Conservation (phyloP, 2,329 filamentous ascomycete species). For the Harringtonia aguacate region DNA sequence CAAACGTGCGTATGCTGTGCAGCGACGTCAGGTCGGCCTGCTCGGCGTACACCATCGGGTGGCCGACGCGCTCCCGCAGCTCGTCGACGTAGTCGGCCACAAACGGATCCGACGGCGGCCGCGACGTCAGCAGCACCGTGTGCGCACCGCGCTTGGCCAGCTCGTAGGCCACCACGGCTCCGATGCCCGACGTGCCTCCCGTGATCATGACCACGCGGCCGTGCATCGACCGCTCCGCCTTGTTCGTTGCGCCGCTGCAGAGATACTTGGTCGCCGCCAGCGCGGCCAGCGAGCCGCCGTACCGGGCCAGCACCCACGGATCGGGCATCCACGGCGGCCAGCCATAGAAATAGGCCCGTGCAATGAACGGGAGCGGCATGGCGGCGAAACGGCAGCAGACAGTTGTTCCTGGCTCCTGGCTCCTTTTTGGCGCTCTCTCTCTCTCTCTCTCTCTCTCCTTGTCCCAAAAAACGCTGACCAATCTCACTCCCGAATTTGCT, state of each 20-base stretch:
- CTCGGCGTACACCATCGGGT: slow-evolving; percentile 88
- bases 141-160: slow-evolving; percentile 80
- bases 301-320: slow-evolving; percentile 30
- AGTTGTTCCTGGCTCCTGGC: too few relatives aligned
- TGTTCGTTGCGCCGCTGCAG: slow-evolving; percentile 64
- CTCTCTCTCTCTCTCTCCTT: too few relatives aligned
- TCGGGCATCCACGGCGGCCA: slow-evolving; percentile 36
- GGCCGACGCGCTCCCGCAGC: slow-evolving; percentile 62
- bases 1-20: slow-evolving; percentile 85
- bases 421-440: too few relatives aligned
- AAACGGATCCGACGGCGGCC: slow-evolving; percentile 74
- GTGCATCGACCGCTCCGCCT: slow-evolving; percentile 74
- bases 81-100: slow-evolving; percentile 89
- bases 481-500: too few relatives aligned
- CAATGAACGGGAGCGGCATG: slow-evolving; percentile 45
- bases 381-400: background rate
- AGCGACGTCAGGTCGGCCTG: slow-evolving; percentile 82
- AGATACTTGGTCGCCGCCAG: slow-evolving; percentile 55
- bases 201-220: slow-evolving; percentile 91
- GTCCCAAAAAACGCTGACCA: too few relatives aligned
- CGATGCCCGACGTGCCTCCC: slow-evolving; percentile 88
- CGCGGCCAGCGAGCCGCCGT: slow-evolving; percentile 22
- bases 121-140: slow-evolving; percentile 77
- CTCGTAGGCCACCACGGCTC: slow-evolving; percentile 61
- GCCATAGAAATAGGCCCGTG: slow-evolving; percentile 35